Base-by-base conservation (phyloP, 352 stramenopile species). In the Globisporangium recalcitrans region DNA sequence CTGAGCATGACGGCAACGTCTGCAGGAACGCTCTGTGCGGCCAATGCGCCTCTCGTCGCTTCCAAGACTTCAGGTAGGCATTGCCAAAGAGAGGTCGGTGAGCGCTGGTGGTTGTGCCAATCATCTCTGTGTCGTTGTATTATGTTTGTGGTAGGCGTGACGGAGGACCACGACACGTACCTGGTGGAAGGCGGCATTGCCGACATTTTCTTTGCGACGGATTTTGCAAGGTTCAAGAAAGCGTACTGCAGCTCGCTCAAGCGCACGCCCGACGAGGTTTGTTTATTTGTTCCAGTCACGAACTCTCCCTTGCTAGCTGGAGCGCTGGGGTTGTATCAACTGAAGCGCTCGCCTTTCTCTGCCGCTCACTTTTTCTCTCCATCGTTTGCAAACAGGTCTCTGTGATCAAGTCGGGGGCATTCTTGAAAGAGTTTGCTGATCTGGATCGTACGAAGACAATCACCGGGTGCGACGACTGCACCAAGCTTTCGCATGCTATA, bases 151-250 rank as follows among this genome's bases (percentile, higher is more conserved):
- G 10, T 59, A 86, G 83, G 82, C 34, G 69, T 72, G 47, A 94
- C 87, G 9, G 65, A 87, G 27, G 90, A 97, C 58, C 86, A 97
- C 66, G 81, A 90, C 62, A 96, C 87, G 51, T 97, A 97, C 60
- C 65, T 97, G 11, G 82, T 95, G 29, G 69, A 90, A 64, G 79
- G 83, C 11, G 88, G 88, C 36, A 86, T 92, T 26, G 87, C 88
- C 19, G 90, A 97, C 56, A 95, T 97, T 31, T 97, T 97, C 71
- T 97, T 97, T 48, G 77, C 90, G 8, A 96, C 88, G 4, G 87
- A 96, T 63, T 97, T 97, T 69, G 64, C 76, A 1, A 73, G 75
- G 32, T 71, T 97, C 21, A 89, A 90, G 60, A 82, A 82, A 40
- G 82, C 89, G 19, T 96, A 97, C 70, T 89, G 82, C 65, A 79